Base-by-base conservation (phyloP, 345 rosid genomes). In the Salix purpurea region DNA sequence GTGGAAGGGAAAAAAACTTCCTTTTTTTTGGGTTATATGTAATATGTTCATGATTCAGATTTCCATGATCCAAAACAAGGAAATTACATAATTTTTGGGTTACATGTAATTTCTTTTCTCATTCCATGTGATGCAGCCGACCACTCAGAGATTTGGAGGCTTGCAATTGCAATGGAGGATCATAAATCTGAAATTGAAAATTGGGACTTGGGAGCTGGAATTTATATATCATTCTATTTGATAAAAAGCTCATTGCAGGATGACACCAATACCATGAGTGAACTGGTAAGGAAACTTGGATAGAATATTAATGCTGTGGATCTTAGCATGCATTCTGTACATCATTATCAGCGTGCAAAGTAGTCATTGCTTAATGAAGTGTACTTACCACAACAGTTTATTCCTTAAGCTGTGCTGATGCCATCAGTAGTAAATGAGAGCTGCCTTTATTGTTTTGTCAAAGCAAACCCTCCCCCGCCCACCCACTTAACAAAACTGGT, bases 131-230 rank as follows among this genome's bases (percentile, higher is more conserved):
- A 83, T 87, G 89, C 90, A 93, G 98, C 78, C 68, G 79, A 90
- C 72, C 89, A 90, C 77, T 86, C 94, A 6, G 97, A 93, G 74
- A 81, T 91, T 74, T 91, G 95, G 96, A 87, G 89, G 72, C 86
- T 93, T 69, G 92, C 91, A 62, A 88, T 90, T 37, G 83, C 84
- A 71, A 93, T 93, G 98, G 98, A 93, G 87, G 88, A 83, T 74
- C 85, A 92, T 80, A 93, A 93, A 88, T 92, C 95, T 77, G 97
- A 93, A 86, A 93, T 96, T 86, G 97, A 89, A 65, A 85, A 96
- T 79, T 96, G 97, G 98, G 99, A 93, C 81, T 86, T 96, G 80
- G 98, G 98, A 83, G 97, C 95, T 67, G 97, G 97, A 74, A 85
- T 92, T 70, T 92, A 91, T 80, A 80, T 92, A 71, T 85, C 91